These are phyloP conservation scores for Aspergillus sp. DNA, from an alignment of 2,329 filamentous ascomycete species.

Conservation along the genomic window DNA sequence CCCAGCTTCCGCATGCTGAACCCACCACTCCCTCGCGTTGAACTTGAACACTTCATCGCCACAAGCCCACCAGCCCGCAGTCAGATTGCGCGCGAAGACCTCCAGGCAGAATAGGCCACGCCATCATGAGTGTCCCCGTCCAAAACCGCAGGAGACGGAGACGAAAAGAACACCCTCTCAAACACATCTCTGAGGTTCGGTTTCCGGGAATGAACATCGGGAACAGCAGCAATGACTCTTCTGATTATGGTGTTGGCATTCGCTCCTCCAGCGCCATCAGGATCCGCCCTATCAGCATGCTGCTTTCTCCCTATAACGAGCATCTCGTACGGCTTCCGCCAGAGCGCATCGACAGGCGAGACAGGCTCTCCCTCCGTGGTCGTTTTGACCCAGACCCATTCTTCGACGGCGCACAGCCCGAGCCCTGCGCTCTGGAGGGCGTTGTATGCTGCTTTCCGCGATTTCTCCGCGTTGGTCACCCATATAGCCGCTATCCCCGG, in stretches of 20 bases:
- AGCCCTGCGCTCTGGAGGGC: constrained; percentile 40
- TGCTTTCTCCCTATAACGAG: constrained; percentile 38
- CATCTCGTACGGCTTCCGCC: constrained; percentile 55
- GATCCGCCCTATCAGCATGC: constrained; percentile 8
- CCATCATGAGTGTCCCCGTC: neutral
- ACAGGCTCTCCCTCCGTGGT: constrained; percentile 46
- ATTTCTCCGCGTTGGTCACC: constrained; percentile 50
- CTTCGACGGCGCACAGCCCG: constrained; percentile 44
- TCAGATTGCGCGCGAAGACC: constrained; percentile 51
- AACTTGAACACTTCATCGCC: constrained; percentile 55
- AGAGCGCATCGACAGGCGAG: constrained; percentile 41
- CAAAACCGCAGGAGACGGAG: neutral
- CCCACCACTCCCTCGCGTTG: constrained; percentile 47
- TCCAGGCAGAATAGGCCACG: constrained; percentile 45
- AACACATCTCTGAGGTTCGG: constrained; percentile 50
- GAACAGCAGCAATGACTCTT: constrained; percentile 49
- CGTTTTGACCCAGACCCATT: constrained; percentile 57
- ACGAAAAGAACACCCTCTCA: constrained; percentile 36
- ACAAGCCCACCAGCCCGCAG: constrained; percentile 53
- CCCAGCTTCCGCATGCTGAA: too few species aligned
- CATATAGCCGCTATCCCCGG: constrained; percentile 45
- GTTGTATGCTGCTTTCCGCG: constrained; percentile 39
- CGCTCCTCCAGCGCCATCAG: too few species aligned
- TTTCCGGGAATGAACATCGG: constrained; percentile 57
- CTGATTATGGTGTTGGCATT: constrained; percentile 23